These are phyloP conservation scores for Glycine soja DNA, from an alignment of 306 rosid species.

Conservation along the genomic window DNA sequence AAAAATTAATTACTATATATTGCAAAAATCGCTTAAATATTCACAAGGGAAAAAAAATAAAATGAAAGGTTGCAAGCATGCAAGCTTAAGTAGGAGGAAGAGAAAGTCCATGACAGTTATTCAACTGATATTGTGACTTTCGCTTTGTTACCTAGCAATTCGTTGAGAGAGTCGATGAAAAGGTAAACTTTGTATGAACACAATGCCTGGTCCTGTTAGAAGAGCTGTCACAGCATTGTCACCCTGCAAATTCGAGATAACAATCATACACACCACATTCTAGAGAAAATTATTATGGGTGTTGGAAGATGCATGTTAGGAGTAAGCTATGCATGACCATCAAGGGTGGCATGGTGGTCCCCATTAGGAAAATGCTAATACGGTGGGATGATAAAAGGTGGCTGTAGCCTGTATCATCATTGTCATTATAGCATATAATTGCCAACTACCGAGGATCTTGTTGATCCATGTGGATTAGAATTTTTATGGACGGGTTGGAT, in stretches of 20 bases:
- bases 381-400: neutral
- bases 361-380: neutral
- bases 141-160: conserved; percentile 77
- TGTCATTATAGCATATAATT: neutral
- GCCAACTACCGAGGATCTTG: conserved; percentile 21
- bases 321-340: conserved; percentile 29
- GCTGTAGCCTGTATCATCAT: conserved; percentile 10
- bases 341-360: neutral
- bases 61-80: neutral
- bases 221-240: conserved; percentile 86
- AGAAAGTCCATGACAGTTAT: neutral
- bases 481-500: neutral
- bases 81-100: neutral
- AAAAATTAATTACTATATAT: conserved; percentile 17
- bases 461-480: conserved; percentile 5
- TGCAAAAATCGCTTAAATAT: neutral
- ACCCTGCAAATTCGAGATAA: conserved; percentile 65
- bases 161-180: conserved; percentile 92
- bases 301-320: neutral
- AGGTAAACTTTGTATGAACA: conserved; percentile 97
- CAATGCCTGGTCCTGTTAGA: conserved; percentile 97
- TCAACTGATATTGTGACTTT: neutral
- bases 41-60: neutral
- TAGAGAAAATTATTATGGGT: neutral
- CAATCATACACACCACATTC: conserved; percentile 16